Conservation (phyloP, 2,329 filamentous ascomycete genomes). For the Sordariomycetes sp. region DNA sequence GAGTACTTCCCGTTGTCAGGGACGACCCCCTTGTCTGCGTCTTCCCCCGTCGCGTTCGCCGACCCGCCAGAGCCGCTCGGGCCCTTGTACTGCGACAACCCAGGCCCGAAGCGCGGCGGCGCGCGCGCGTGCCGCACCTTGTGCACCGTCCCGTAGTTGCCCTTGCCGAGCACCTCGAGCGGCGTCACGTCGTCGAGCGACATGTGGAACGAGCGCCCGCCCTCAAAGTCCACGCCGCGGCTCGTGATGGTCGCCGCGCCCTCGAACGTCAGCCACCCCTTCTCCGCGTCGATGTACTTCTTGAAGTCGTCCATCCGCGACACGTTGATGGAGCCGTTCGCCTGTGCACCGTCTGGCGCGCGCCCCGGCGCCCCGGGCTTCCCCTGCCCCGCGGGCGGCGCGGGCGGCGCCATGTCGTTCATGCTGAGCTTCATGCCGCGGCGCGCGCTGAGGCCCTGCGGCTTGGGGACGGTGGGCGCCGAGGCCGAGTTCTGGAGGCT, state of each 20-base stretch:
- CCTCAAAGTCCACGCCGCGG: constrained; percentile 83
- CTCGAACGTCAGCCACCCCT: constrained; percentile 83
- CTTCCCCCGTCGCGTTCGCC: constrained; percentile 12
- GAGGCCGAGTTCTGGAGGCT: constrained; percentile 16
- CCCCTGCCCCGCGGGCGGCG: constrained; percentile 7
- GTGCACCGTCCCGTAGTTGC: constrained; percentile 97
- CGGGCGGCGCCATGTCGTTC: constrained; percentile 5
- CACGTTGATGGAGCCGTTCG: constrained; percentile 23
- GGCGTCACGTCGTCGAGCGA: constrained; percentile 93
- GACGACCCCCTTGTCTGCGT: constrained; percentile 7
- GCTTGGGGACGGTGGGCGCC: constrained; percentile 23
- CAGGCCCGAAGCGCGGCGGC: constrained; percentile 43
- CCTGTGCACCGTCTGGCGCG: background rate
- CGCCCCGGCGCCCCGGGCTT: constrained; percentile 6
- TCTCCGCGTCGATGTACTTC: constrained; percentile 82
- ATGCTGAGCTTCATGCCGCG: constrained; percentile 39
- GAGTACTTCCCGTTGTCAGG: constrained; percentile 32
- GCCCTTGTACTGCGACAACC: constrained; percentile 31
- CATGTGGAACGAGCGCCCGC: constrained; percentile 81
- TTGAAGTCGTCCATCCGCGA: constrained; percentile 47
- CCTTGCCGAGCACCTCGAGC: constrained; percentile 86
- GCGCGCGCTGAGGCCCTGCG: constrained; percentile 48
- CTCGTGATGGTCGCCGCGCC: constrained; percentile 84
- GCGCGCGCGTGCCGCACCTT: constrained; percentile 79
- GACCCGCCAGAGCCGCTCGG: constrained; percentile 15